Evolutionary conservation across 805 yeast species (phyloP).

Genomic region (Metschnikowia anglica): DNA sequence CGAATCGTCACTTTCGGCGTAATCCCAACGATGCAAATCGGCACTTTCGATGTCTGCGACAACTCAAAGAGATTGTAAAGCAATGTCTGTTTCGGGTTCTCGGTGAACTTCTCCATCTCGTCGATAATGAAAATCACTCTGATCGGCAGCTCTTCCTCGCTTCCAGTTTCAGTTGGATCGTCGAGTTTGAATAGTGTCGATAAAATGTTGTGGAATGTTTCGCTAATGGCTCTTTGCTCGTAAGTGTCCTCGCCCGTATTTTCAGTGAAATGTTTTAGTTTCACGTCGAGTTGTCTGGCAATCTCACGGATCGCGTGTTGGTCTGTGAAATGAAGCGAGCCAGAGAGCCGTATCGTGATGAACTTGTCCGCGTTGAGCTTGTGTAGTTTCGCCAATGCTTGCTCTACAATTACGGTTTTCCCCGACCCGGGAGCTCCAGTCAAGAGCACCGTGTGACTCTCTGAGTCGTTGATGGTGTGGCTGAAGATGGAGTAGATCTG

Average conservation of each 20-base stretch:
- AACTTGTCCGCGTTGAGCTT: conserved; percentile 48
- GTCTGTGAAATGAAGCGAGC: conserved; percentile 72
- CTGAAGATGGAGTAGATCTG: conserved; percentile 60
- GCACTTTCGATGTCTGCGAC: conserved; percentile 66
- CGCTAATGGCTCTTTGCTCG: conserved; percentile 54
- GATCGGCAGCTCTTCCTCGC: conserved; percentile 26
- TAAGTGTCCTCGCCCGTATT: conserved; percentile 28
- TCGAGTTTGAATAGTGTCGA: conserved; percentile 46
- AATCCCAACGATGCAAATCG: conserved; percentile 79
- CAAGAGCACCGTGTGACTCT: conserved; percentile 77
- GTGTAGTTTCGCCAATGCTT: conserved; percentile 50
- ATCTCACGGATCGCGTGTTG: conserved; percentile 78
- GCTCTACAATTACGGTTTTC: conserved; percentile 62
- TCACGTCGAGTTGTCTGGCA: conserved; percentile 73
- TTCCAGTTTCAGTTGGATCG: conserved; percentile 17
- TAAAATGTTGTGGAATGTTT: conserved; percentile 60
- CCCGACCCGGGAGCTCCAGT: conserved; percentile 83
- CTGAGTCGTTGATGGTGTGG: conserved; percentile 62
- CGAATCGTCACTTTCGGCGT: conserved; percentile 73
- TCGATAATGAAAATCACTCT: conserved; percentile 80
- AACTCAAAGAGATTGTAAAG: conserved; percentile 86
- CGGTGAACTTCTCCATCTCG: conserved; percentile 78
- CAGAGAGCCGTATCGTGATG: conserved; percentile 64
- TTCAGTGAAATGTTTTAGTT: conserved; percentile 19
- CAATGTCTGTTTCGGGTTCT: conserved; percentile 72